These are phyloP conservation scores for Sphaerulina vaccinii DNA, from an alignment of 2,329 filamentous ascomycete genomes.

Conservation along the genomic window DNA sequence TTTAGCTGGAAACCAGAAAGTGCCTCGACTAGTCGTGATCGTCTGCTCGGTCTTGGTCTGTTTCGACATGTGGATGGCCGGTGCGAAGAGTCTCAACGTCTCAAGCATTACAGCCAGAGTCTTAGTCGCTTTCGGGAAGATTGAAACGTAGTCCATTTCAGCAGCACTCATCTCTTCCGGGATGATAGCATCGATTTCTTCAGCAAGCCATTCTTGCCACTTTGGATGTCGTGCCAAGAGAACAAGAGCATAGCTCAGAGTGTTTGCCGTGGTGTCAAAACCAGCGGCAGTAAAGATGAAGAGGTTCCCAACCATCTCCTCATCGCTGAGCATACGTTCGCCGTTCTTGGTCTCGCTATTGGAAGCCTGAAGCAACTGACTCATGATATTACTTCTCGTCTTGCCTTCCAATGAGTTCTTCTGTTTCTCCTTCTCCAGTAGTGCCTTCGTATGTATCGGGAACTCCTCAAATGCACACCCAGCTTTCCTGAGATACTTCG, in stretches of 20 bases:
- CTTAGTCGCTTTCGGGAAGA: constrained; percentile 47
- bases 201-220: constrained; percentile 54
- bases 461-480: constrained; percentile 31
- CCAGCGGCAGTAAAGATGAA: constrained; percentile 51
- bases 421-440: constrained; percentile 28
- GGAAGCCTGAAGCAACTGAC: constrained; percentile 30
- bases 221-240: constrained; percentile 49
- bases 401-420: constrained; percentile 14
- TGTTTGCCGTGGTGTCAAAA: constrained; percentile 53
- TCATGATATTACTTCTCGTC: constrained; percentile 32
- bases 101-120: constrained; percentile 53
- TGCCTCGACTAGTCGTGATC: constrained; percentile 30
- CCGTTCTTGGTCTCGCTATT: constrained; percentile 19
- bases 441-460: constrained; percentile 25
- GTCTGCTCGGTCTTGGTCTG: constrained; percentile 34
- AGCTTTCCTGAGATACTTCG: constrained; percentile 19
- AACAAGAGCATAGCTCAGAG: constrained; percentile 50
- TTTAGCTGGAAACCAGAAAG: constrained; percentile 37
- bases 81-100: constrained; percentile 45
- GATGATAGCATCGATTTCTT: constrained; percentile 48
- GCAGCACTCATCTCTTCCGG: constrained; percentile 24
- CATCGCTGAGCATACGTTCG: constrained; percentile 35
- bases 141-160: constrained; percentile 43
- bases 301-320: constrained; percentile 47
- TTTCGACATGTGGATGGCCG: constrained; percentile 41